phyloP scores from a whole-genome alignment of 352 stramenopile genomes.

The Globisporangium rhizosaccharum region DNA sequence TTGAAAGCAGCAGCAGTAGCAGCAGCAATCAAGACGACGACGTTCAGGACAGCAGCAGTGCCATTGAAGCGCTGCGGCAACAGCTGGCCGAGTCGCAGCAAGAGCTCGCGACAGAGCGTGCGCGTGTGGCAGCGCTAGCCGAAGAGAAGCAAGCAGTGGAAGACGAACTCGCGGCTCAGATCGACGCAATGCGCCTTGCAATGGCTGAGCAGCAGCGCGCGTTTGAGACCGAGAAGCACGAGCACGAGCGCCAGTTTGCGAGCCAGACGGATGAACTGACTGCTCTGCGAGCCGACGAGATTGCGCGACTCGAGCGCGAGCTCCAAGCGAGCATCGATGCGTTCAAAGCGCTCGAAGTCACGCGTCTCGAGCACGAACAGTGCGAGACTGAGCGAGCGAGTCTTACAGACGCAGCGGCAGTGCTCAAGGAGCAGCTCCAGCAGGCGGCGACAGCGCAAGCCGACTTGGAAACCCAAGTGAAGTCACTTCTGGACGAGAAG shows the following conservation, averaged over 20 bases:
- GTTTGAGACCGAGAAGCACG: conserved; percentile 19
- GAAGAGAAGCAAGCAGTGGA: conserved; percentile 22
- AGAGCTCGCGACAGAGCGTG: conserved; percentile 1
- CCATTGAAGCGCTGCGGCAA: background rate
- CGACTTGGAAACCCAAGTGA: conserved; percentile 23
- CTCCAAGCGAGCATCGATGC: too few species aligned
- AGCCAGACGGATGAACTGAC: background rate
- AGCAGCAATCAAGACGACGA: background rate
- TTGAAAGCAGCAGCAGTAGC: conserved; percentile 9
- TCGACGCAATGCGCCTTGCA: conserved; percentile 21
- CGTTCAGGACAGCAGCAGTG: too few species aligned
- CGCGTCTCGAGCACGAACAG: conserved; percentile 15
- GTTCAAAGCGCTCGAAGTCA: background rate
- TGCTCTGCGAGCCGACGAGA: background rate
- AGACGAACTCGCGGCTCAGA: conserved; percentile 22
- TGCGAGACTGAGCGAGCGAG: conserved; percentile 13
- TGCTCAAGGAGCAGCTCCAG: conserved; percentile 29
- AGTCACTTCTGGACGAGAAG: conserved; percentile 31
- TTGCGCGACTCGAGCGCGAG: background rate
- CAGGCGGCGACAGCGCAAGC: conserved; percentile 18
- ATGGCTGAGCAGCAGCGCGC: conserved; percentile 6
- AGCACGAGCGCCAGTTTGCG: conserved; percentile 21
- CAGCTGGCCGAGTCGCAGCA: conserved; percentile 7
- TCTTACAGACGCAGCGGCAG: conserved; percentile 26
- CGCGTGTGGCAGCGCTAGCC: conserved; percentile 15